Percentiles rank a stretch among this genome's conserved stretches.
phyloP scores from a whole-genome alignment of 2,329 filamentous ascomycete genomes.

The Trichoderma arundinaceum region DNA sequence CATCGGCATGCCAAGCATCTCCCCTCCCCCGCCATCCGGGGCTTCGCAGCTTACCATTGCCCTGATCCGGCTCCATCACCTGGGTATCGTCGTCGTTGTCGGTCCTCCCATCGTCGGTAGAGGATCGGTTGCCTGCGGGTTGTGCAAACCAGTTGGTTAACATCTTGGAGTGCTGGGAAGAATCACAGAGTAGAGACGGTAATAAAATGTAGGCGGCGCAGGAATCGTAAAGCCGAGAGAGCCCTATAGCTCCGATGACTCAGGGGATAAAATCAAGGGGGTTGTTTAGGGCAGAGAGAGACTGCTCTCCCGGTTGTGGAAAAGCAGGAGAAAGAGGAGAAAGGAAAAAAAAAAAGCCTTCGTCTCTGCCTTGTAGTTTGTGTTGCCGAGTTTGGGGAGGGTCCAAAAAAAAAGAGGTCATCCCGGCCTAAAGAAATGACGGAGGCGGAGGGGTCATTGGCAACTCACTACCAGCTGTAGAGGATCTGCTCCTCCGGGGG shows the following conservation, averaged over 20 bases:
- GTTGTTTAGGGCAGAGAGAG: slow-evolving; percentile 4
- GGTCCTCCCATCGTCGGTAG: slow-evolving; percentile 59
- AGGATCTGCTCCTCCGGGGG: slow-evolving; percentile 31
- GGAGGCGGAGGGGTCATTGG: slow-evolving; percentile 22
- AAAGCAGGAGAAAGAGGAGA: neutral
- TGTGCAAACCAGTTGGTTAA: slow-evolving; percentile 51
- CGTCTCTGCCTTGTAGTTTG: neutral
- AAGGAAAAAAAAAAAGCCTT: too few species aligned
- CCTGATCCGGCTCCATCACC: slow-evolving; percentile 88
- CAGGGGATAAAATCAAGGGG: slow-evolving; percentile 15
- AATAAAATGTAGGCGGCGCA: slow-evolving; percentile 8
- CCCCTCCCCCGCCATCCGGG: slow-evolving; percentile 18
- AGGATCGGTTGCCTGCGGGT: slow-evolving; percentile 57
- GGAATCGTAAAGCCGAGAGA: too few species aligned
- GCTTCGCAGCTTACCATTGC: slow-evolving; percentile 72
- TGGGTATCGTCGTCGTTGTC: slow-evolving; percentile 72
- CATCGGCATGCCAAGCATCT: slow-evolving; percentile 12
- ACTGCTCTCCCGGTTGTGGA: slow-evolving; percentile 3
- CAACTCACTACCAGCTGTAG: slow-evolving; percentile 29
- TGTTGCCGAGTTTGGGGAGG: slow-evolving; percentile 5
- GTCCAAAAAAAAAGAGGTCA: slow-evolving; percentile 11
- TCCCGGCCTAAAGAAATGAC: slow-evolving; percentile 20
- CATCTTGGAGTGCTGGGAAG: slow-evolving; percentile 39
- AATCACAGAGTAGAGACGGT: slow-evolving; percentile 30
- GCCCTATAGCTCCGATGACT: neutral